These are phyloP conservation scores for Erodium trifolium DNA, from an alignment of 441 rosid genomes.

Conservation along the genomic window DNA sequence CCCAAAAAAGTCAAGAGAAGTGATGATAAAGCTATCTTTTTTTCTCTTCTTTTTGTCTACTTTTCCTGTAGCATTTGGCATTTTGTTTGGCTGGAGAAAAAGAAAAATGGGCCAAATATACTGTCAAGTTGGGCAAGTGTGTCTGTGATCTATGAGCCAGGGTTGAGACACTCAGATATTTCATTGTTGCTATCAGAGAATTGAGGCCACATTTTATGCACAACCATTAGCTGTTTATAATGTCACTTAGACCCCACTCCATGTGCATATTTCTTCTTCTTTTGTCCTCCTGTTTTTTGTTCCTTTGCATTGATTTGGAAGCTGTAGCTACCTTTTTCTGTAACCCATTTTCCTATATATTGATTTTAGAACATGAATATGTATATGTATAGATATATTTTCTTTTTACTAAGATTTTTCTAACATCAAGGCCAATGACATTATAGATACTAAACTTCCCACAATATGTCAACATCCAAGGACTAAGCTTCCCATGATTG, in stretches of 20 bases:
- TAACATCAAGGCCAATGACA: no score
- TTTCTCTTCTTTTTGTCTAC: background rate
- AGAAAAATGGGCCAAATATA: background rate
- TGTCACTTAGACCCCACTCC: background rate
- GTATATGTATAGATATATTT: no score
- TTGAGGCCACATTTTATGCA: constrained; percentile 2
- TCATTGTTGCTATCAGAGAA: constrained; percentile 6
- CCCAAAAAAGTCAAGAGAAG: background rate
- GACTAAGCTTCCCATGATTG: constrained; percentile 3
- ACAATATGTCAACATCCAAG: background rate
- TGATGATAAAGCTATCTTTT: background rate
- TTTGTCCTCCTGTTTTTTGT: constrained; percentile 3
- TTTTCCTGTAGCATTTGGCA: background rate
- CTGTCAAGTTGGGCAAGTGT: background rate
- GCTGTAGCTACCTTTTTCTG: constrained; percentile 1
- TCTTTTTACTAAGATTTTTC: no score
- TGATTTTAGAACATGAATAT: no score
- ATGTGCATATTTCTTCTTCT: background rate
- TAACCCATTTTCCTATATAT: no score
- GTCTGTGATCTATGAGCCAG: constrained; percentile 2
- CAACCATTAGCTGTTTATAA: background rate
- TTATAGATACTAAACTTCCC: no score
- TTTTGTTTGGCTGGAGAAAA: background rate
- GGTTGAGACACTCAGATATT: constrained; percentile 4
- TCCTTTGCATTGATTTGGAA: constrained; percentile 3